Evolutionary conservation across 1,139 yeast species (phyloP).

Genomic region (Spathaspora sp.): DNA sequence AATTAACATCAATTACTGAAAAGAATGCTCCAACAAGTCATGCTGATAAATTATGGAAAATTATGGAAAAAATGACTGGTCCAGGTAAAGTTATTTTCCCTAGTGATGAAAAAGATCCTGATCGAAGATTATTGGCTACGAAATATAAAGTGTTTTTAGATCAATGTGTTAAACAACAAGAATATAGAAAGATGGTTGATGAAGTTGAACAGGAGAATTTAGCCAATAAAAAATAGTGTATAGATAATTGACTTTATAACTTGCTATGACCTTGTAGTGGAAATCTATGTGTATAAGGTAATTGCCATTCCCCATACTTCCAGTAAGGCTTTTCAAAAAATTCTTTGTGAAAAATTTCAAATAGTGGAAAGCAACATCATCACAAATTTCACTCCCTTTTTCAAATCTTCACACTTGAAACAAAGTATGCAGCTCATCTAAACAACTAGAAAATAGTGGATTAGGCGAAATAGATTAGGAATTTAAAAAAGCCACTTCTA

Average conservation of each 20-base stretch:
- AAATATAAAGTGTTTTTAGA: conserved; percentile 86
- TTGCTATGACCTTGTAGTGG: too few relatives aligned
- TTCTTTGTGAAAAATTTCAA: too few relatives aligned
- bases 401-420: too few relatives aligned
- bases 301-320: too few relatives aligned
- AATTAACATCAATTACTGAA: conserved; percentile 29
- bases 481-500: neutral
- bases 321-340: too few relatives aligned
- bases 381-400: neutral
- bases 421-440: too few relatives aligned
- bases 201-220: conserved; percentile 43
- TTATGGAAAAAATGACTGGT: conserved; percentile 83
- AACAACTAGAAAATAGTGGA: neutral
- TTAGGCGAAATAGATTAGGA: neutral
- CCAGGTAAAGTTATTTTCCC: conserved; percentile 81
- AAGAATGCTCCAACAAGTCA: conserved; percentile 8
- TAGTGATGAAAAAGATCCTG: conserved; percentile 53
- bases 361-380: neutral
- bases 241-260: neutral
- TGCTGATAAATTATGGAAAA: conserved; percentile 74
- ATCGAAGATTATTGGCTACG: conserved; percentile 66
- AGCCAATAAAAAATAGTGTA: conserved; percentile 9
- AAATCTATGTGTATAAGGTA: too few relatives aligned
- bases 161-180: conserved; percentile 78
- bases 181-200: conserved; percentile 71